Evolutionary conservation across 345 rosid genomes (phyloP), one percentile per base, ranked within the genome.

Genomic region (Kandelia obovata): DNA sequence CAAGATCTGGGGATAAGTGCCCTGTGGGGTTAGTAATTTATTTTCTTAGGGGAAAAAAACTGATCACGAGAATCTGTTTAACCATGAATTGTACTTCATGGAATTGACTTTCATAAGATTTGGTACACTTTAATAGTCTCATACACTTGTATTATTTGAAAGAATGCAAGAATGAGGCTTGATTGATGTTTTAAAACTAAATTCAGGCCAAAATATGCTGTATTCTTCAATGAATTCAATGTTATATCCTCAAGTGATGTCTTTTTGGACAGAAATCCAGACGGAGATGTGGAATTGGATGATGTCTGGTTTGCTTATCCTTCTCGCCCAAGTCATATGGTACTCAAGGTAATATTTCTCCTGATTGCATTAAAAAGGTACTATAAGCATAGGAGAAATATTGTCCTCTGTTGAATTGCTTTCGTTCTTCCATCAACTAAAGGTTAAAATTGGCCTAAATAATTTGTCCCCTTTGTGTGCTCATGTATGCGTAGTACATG

Each of bases 301-400:
- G 97, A 94, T 58, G 95, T 91, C 20, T 91, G 97, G 97, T 94
- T 94, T 76, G 90, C 98, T 15, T 94, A 94, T 85, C 98, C 97
- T 64, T 94, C 98, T 66, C 98, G 96, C 37, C 97, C 96, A 11
- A 87, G 86, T 82, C 89, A 89, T 78, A 84, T 86, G 95, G 85
- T 91, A 61, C 92, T 94, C 57, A 88, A 91, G 96, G 98, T 94
- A 78, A 79, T 62, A 52, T 3, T 35, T n/a, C 21, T 70, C 23
- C 31, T 43, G 51, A 39, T 34, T 13, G 21, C 46, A 6, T 8
- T 60, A 37, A 19, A 30, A 32, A 21, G 20, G 32, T 56, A 27
- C 59, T 23, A 9, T n/a, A 55, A 23, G 27, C 27, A 11, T 21
- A 25, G 25, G 21, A 11, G 11, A 31, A 7, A 9, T 55, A 55